phyloP scores from a whole-genome alignment of 805 yeast genomes.

The Nakazawaea wyomingensis region DNA sequence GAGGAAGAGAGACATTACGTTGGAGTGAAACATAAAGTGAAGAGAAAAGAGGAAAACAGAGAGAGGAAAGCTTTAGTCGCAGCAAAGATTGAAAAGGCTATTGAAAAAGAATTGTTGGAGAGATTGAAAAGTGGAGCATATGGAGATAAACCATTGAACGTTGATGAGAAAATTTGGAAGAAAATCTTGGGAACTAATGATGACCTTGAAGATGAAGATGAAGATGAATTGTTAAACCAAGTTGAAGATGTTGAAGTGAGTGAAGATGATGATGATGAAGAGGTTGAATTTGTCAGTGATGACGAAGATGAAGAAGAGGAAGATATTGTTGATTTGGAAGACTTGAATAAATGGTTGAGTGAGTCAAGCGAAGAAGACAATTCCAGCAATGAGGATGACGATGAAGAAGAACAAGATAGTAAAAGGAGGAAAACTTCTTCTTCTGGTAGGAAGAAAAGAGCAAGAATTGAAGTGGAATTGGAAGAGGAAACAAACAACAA shows the following conservation, averaged over 20 bases:
- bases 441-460: conserved; percentile 51
- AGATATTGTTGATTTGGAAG: conserved; percentile 81
- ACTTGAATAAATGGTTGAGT: conserved; percentile 84
- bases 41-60: conserved; percentile 88
- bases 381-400: conserved; percentile 33
- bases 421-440: conserved; percentile 30
- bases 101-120: conserved; percentile 90
- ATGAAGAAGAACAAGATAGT: conserved; percentile 28
- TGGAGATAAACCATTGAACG: conserved; percentile 96
- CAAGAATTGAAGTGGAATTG: conserved; percentile 77
- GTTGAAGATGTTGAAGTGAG: conserved; percentile 31
- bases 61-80: conserved; percentile 97
- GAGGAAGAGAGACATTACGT: conserved; percentile 92
- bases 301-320: conserved; percentile 90
- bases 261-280: conserved; percentile 28
- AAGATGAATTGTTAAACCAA: conserved; percentile 43
- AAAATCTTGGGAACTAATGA: conserved; percentile 74
- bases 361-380: conserved; percentile 27
- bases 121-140: conserved; percentile 97
- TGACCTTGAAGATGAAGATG: conserved; percentile 40
- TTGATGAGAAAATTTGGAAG: conserved; percentile 94
- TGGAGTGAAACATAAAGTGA: conserved; percentile 89
- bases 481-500: conserved; percentile 57
- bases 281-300: conserved; percentile 84
- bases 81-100: conserved; percentile 93